phyloP scores from a whole-genome alignment of 1,284 basidiomycete species.

The Sanguinoderma infundibulare region DNA sequence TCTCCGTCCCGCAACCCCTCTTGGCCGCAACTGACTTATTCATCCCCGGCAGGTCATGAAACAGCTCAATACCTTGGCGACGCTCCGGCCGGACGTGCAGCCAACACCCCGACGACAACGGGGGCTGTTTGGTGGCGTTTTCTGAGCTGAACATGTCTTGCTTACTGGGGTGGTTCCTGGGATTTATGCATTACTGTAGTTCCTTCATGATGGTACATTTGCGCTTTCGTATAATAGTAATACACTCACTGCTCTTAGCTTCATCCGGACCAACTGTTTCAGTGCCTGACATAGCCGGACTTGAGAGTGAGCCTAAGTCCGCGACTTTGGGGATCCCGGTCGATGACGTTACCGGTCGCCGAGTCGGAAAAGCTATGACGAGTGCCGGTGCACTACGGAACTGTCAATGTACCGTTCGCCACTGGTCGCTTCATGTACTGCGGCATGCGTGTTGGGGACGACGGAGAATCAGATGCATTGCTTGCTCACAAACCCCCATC shows the following conservation, averaged over 20 bases:
- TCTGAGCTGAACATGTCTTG: constrained; percentile 34
- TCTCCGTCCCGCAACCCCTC: not conserved
- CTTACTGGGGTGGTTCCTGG: not conserved
- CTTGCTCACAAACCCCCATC: not conserved
- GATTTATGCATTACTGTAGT: constrained; percentile 18
- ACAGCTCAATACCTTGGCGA: constrained; percentile 85
- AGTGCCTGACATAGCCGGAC: not conserved
- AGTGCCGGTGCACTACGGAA: not conserved
- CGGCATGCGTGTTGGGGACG: not conserved
- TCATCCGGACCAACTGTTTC: not conserved
- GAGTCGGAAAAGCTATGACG: too few relatives aligned
- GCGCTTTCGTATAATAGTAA: constrained; percentile 11
- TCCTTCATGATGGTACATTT: constrained; percentile 1
- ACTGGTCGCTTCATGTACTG: not conserved
- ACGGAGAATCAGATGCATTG: not conserved
- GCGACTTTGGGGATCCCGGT: constrained; percentile 2
- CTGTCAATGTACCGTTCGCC: not conserved
- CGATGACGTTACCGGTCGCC: not conserved
- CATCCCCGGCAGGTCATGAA: constrained; percentile 80
- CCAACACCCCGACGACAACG: constrained; percentile 69
- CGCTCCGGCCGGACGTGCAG: constrained; percentile 78
- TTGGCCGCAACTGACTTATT: constrained; percentile 1
- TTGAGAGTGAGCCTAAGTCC: not conserved
- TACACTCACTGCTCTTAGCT: not conserved
- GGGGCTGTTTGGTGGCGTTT: constrained; percentile 76